Percentiles rank a stretch among this genome's conserved stretches.
Conservation (phyloP, 495 filamentous ascomycete species). For the Wilcoxina mikolae region DNA sequence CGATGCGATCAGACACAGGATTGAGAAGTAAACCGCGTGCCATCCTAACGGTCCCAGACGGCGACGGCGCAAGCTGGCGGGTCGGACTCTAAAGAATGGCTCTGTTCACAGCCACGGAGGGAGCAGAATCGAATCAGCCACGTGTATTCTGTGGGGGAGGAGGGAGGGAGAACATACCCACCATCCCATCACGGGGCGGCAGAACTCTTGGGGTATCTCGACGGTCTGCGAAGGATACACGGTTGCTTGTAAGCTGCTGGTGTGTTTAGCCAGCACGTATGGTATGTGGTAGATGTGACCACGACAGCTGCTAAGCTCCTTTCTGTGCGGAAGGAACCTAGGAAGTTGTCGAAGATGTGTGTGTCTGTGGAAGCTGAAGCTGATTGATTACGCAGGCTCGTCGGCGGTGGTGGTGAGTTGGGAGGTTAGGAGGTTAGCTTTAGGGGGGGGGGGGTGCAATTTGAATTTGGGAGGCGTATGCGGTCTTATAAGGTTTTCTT, state of each 20-base stretch:
- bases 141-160: not conserved
- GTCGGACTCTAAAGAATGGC: conserved; percentile 23
- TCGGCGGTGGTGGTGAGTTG: too few species aligned
- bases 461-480: too few species aligned
- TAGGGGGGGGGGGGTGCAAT: too few species aligned
- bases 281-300: too few species aligned
- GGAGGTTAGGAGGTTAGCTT: too few species aligned
- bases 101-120: conserved; percentile 6
- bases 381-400: too few species aligned
- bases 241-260: conserved; percentile 5
- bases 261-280: not conserved
- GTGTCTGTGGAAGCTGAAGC: too few species aligned
- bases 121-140: not conserved
- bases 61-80: conserved; percentile 8
- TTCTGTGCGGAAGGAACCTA: too few species aligned
- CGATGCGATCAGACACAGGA: conserved; percentile 46
- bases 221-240: conserved; percentile 12
- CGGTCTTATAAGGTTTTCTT: too few species aligned
- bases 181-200: conserved; percentile 23
- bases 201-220: conserved; percentile 11
- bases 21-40: conserved; percentile 66
- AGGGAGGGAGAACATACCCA: conserved; percentile 13
- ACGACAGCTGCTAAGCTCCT: not conserved
- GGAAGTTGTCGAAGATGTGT: too few species aligned
- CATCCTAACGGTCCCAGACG: conserved; percentile 10